These are phyloP conservation scores for Nigrospora oryzae DNA, from an alignment of 2,329 filamentous ascomycete genomes.

Conservation along the genomic window DNA sequence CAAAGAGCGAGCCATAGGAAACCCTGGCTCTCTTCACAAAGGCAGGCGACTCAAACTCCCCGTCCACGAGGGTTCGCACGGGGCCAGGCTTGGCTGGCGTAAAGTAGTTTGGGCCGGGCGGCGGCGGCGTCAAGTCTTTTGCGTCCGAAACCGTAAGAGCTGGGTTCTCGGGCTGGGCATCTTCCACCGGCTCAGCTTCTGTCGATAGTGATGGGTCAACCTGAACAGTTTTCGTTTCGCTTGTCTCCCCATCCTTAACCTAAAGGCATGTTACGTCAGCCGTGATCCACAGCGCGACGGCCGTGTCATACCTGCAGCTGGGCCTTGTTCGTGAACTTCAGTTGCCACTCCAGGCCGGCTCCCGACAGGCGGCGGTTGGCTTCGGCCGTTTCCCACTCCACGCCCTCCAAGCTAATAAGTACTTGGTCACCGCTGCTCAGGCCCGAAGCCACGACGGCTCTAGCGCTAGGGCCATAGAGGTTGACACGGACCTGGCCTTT, in stretches of 20 bases:
- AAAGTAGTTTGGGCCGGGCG: no score
- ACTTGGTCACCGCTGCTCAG: slow-evolving; percentile 76
- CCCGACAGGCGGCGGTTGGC: slow-evolving; percentile 37
- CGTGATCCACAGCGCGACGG: not conserved
- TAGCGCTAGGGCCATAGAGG: slow-evolving; percentile 64
- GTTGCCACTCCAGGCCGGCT: slow-evolving; percentile 48
- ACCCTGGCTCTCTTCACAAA: slow-evolving; percentile 66
- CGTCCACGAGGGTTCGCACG: slow-evolving; percentile 26
- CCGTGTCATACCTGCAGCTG: slow-evolving; percentile 31
- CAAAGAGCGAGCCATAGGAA: slow-evolving; percentile 60
- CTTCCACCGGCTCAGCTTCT: not conserved
- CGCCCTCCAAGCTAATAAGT: slow-evolving; percentile 59
- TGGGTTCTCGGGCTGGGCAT: no score
- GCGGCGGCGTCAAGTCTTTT: no score
- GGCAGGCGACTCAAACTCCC: slow-evolving; percentile 67
- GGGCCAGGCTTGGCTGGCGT: slow-evolving; percentile 18
- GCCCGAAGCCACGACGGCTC: slow-evolving; percentile 55
- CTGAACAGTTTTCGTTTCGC: slow-evolving; percentile 39
- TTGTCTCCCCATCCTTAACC: slow-evolving; percentile 37
- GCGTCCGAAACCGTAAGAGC: no score
- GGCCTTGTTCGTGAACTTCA: slow-evolving; percentile 44
- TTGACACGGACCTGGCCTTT: slow-evolving; percentile 76
- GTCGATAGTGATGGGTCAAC: slow-evolving; percentile 35
- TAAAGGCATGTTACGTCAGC: slow-evolving; percentile 5
- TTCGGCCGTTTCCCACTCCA: slow-evolving; percentile 51